Evolutionary conservation across 1,139 yeast species (phyloP), one percentile per base, ranked within the genome.

Genomic region (Arxiozyma bovina): DNA sequence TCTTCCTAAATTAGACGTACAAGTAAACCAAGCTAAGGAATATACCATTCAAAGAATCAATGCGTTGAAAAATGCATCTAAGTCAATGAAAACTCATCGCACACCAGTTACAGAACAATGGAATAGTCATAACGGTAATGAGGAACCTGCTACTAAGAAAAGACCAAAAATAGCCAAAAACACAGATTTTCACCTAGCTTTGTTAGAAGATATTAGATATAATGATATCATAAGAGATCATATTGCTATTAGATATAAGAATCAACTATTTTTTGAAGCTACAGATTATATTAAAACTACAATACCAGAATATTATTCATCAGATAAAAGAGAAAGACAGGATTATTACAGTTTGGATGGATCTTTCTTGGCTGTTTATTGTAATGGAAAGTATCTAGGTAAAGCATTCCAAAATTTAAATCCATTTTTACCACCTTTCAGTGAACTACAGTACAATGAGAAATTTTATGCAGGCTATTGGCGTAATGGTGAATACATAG

Each of bases 211-310:
- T 42, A 64, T 64, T 43, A 64, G 64, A 44, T 59, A 64, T 34
- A 57, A 55, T 27, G 59, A 63, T 54, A 58, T 87, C 12, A 72
- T 79, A 2, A 76, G 99, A 56, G 98, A 90, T 65, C 89, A 94
- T 61, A 85, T 88, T 53, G 96, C 98, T 1, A 87, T 93, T 52
- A 79, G 87, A 62, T 90, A 87, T 70, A 87, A 85, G 64, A 85
- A 80, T 57, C 83, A 83, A 50, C 71, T 89, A 43, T 90, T 82
- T 70, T 90, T 83, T 68, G 99, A 94, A 68, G 89, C 87, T 60
- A 84, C 81, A 55, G 98, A 93, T 67, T 93, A 89, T 64, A 81
- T 87, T 11, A 77, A 85, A 25, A 83, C 94, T 0, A 85, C 70
- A 20, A 65, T 83, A 51, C 69, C 69, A 2, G 70, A 68, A 50